These are phyloP conservation scores for Xylaria digitata DNA, from an alignment of 2,329 filamentous ascomycete genomes.

Conservation along the genomic window DNA sequence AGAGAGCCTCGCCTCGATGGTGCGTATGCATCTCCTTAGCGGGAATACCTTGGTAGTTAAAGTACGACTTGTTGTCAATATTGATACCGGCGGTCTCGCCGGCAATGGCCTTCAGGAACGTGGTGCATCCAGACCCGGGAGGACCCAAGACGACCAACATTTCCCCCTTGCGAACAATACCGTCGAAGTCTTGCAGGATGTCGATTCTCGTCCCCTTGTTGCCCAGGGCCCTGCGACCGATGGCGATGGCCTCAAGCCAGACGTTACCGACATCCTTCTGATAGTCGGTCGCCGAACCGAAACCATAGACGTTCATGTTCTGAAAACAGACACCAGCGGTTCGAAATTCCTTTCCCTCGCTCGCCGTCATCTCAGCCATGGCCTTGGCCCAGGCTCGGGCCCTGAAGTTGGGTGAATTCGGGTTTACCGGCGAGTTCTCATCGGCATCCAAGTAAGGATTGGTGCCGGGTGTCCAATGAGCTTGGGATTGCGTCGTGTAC, in stretches of 20 bases:
- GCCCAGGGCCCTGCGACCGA: conserved; percentile 63
- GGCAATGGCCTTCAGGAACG: conserved; percentile 84
- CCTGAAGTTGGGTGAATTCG: conserved; percentile 64
- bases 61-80: conserved; percentile 74
- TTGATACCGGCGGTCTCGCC: conserved; percentile 85
- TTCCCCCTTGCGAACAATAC: conserved; percentile 75
- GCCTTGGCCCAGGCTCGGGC: conserved; percentile 70
- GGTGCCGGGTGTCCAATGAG: conserved; percentile 47
- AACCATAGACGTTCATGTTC: conserved; percentile 76
- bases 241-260: conserved; percentile 61
- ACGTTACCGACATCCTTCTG: conserved; percentile 75
- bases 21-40: conserved; percentile 79
- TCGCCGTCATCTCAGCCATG: conserved; percentile 63
- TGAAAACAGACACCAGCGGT: conserved; percentile 73
- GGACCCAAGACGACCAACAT: conserved; percentile 81
- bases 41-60: conserved; percentile 84
- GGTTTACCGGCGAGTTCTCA: conserved; percentile 65
- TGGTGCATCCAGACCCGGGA: conserved; percentile 81
- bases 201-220: conserved; percentile 69
- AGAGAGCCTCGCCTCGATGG: conserved; percentile 87
- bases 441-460: conserved; percentile 64
- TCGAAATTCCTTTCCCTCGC: conserved; percentile 66
- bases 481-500: conserved; percentile 62
- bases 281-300: conserved; percentile 74
- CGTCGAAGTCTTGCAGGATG: conserved; percentile 75